Conservation (phyloP, 2,329 filamentous ascomycete genomes). For the Botrytis pseudocinerea region DNA sequence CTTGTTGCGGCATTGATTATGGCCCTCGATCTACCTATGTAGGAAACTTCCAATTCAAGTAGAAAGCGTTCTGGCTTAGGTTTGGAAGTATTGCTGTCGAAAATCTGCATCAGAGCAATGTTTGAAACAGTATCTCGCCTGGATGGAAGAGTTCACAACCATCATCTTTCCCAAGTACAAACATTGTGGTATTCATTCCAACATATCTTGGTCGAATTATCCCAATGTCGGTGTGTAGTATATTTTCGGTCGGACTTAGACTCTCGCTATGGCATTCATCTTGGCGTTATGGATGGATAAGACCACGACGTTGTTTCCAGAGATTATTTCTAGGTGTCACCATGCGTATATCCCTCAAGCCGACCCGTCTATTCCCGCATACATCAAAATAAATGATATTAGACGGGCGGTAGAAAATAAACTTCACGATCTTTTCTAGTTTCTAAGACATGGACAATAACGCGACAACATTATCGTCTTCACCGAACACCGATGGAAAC, state of each 20-base stretch:
- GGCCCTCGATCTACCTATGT: not conserved
- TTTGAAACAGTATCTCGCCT: not conserved
- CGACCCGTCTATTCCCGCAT: not conserved
- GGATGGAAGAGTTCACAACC: not conserved
- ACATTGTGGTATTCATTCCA: too few relatives aligned
- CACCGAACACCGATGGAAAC: not conserved
- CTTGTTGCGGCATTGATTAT: not conserved
- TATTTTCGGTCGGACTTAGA: constrained; percentile 4
- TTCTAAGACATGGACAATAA: not conserved
- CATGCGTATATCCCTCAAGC: not conserved
- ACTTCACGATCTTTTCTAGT: not conserved
- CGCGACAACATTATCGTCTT: not conserved
- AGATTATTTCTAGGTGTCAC: not conserved
- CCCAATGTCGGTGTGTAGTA: not conserved
- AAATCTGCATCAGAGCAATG: not conserved
- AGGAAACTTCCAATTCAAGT: not conserved
- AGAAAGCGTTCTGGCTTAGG: not conserved
- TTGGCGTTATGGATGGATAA: constrained; percentile 6
- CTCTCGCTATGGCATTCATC: not conserved
- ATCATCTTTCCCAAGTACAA: not conserved
- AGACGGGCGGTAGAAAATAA: not conserved
- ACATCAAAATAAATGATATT: not conserved
- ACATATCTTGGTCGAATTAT: not conserved
- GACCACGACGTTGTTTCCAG: not conserved
- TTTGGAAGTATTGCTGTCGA: not conserved